Percentiles rank a stretch among this genome's conserved stretches.
Evolutionary conservation across 768 basidiomycete genomes (phyloP).

Genomic region (Mycena sanguinolenta): DNA sequence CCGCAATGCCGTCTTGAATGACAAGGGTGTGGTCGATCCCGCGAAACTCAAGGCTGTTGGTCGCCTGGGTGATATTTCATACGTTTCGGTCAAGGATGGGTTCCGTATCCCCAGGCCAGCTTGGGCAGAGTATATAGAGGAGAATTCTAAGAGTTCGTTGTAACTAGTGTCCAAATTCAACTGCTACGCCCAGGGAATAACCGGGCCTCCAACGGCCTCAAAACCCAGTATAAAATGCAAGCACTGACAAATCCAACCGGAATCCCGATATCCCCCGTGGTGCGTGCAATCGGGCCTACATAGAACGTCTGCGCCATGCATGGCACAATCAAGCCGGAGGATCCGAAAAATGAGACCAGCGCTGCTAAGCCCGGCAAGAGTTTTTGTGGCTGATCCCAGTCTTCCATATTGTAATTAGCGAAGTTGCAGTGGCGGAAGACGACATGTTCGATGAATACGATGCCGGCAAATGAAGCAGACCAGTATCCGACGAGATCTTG

Average conservation of each 20-base stretch:
- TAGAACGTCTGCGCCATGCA: conserved; percentile 83
- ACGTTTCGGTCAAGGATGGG: conserved; percentile 55
- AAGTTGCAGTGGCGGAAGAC: conserved; percentile 69
- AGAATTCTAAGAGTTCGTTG: conserved; percentile 50
- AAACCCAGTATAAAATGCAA: conserved; percentile 60
- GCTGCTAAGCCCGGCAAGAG: conserved; percentile 79
- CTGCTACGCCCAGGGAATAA: conserved; percentile 22
- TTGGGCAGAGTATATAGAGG: conserved; percentile 66
- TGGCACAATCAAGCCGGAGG: conserved; percentile 71
- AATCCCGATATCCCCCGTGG: conserved; percentile 81
- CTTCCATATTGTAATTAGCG: conserved; percentile 59
- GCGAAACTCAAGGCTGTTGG: conserved; percentile 61
- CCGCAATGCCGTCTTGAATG: conserved; percentile 65
- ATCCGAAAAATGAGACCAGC: conserved; percentile 60
- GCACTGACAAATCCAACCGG: conserved; percentile 68
- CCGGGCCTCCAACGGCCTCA: conserved; percentile 57
- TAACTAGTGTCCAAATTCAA: conserved; percentile 1
- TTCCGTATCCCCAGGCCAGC: conserved; percentile 70
- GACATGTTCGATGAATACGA: conserved; percentile 76
- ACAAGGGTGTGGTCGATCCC: conserved; percentile 59
- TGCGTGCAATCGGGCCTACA: conserved; percentile 73
- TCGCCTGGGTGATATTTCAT: conserved; percentile 68
- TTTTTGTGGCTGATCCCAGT: conserved; percentile 66
- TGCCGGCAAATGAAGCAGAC: conserved; percentile 68
- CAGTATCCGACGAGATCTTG: conserved; percentile 68